Evolutionary conservation across 2,329 filamentous ascomycete species (phyloP), one percentile per base, ranked within the genome.

Genomic region (Penicillium hesseltinei): DNA sequence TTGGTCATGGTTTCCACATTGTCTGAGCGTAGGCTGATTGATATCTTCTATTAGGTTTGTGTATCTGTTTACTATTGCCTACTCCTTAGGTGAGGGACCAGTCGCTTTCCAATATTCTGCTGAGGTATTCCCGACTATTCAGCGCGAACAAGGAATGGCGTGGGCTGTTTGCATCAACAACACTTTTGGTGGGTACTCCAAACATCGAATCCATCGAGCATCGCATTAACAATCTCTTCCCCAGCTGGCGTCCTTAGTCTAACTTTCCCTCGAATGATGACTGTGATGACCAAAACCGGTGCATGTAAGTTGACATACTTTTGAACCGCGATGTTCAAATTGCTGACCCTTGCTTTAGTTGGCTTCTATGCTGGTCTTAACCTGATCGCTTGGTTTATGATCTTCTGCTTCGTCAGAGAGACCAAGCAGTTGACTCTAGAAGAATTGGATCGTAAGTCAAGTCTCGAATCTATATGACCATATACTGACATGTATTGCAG

Each of bases 21-120:
- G 2, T 4, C 5, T 9, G 23, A 15, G 29, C 3, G 8, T 15
- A 43, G 13, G 4, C 51, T 53, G 8, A 52, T 75, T 81, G 5
- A 80, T 72, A 0, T 66, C 80, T 0, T 78, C 84, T 29, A 80
- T 81, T 2, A 71, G 84, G 3, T 87, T 87, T 61, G 77, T 88
- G 62, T 88, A 83, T 72, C 72, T 88, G 7, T 89, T 88, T 62
- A 83, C 81, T 2, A 82, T 83, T 19, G 84, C 82, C 65, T 87
- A 87, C 72, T 85, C 82, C 0, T 80, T 83, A 0, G 84, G 81
- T 3, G 87, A 89, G 73, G 87, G 85, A 0, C 75, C 76, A 1
- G 77, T 80, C 1, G 75, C 78, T 4, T 77, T 74, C 63, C 74
- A 79, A 40, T 83, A 83, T 68, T 80, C 79, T 29, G 79, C 81